A percentile compares a stretch with the other conserved stretches of the same genome.
Conservation (phyloP, 2,329 filamentous ascomycete species). For the Penicillium sp. region DNA sequence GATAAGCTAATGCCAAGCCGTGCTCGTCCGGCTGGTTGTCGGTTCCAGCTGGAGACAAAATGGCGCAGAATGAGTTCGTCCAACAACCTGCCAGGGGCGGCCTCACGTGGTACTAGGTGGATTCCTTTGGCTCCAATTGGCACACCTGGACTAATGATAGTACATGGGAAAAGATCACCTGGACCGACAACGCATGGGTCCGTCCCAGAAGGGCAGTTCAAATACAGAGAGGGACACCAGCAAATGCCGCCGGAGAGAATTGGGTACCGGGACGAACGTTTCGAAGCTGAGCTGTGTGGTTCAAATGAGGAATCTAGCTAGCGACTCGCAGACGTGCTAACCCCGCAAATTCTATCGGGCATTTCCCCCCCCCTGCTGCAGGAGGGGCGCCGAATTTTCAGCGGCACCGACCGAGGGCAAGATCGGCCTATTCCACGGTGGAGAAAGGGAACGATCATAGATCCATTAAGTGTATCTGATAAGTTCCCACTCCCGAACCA, state of each 20-base stretch:
- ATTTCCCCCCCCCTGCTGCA: not conserved
- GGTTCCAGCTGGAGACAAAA: not conserved
- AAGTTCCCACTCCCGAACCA: not conserved
- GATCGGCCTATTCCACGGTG: not conserved
- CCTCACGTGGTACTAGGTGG: slow-evolving; percentile 17
- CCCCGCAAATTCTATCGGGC: slow-evolving; percentile 12
- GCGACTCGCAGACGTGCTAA: not conserved
- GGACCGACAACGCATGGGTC: slow-evolving; percentile 3
- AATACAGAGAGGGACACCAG: not conserved
- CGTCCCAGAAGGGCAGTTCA: not conserved
- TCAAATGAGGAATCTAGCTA: not conserved
- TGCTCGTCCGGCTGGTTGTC: not conserved
- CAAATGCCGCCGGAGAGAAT: too few relatives aligned
- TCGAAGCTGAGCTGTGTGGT: too few relatives aligned
- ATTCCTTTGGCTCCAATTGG: slow-evolving; percentile 10
- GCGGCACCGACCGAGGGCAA: not conserved
- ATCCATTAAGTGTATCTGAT: not conserved
- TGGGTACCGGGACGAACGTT: too few relatives aligned
- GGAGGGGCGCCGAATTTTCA: not conserved
- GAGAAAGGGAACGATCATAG: not conserved
- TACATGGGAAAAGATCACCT: slow-evolving; percentile 1
- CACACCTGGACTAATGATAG: not conserved
- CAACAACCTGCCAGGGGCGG: slow-evolving; percentile 17
- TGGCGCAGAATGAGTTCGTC: slow-evolving; percentile 7
- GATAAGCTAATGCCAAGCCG: slow-evolving; percentile 11